Conservation (phyloP, 192 early-diverging fungal species). For the Obelidium mucronatum region DNA sequence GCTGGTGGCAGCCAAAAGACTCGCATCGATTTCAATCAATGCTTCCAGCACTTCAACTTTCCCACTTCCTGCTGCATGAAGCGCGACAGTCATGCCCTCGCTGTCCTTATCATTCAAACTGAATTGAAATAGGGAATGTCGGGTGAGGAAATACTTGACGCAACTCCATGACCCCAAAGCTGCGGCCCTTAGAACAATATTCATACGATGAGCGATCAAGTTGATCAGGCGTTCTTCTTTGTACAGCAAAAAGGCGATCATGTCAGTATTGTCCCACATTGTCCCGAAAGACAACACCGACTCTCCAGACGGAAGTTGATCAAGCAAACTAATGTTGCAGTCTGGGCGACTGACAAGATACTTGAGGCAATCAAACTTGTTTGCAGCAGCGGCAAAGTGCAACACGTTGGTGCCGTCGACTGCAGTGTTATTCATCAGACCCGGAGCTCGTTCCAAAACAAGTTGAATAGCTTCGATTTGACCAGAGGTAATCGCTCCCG, state of each 20-base stretch:
- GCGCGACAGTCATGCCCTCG: neutral
- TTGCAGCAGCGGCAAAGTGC: no score
- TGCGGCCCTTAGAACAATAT: neutral
- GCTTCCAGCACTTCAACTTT: constrained; percentile 12
- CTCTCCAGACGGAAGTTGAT: no score
- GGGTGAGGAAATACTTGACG: neutral
- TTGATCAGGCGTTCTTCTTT: neutral
- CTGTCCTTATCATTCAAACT: neutral
- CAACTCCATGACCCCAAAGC: neutral
- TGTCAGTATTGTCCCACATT: neutral
- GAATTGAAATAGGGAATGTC: neutral
- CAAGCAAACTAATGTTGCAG: no score
- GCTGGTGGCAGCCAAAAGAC: neutral
- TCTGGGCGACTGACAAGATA: no score
- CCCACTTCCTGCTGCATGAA: neutral
- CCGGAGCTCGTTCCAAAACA: neutral
- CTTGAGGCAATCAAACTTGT: no score
- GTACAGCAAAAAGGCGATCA: neutral
- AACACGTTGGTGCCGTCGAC: neutral
- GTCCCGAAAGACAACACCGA: neutral
- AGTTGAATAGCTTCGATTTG: neutral
- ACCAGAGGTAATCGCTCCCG: neutral
- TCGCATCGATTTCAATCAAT: neutral
- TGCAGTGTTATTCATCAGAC: neutral
- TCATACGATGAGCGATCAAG: neutral